Base-by-base conservation (phyloP, 2,329 filamentous ascomycete genomes). In the Chlorencoelia australis region DNA sequence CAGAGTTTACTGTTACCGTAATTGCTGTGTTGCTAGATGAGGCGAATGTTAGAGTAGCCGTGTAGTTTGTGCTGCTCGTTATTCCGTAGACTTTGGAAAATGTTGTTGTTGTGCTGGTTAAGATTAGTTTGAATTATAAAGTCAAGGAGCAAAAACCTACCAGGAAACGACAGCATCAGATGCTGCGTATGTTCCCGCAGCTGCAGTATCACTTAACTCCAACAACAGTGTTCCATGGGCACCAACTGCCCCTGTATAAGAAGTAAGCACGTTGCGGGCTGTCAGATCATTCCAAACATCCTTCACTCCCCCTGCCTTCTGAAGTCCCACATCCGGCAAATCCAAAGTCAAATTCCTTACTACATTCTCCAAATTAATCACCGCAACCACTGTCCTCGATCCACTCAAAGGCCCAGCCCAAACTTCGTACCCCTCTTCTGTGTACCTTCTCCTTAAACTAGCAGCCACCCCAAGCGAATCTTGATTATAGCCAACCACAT, bases 401-500 rank as follows among this genome's bases (percentile, higher is more conserved):
- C 41, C 46, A 44, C 37, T 46, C 10, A 54, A 32, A 15, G 47
- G 42, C 4, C 49, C 46, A 15, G 46, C 40, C 50, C 48, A 54
- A 10, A 54, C 35, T 28, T 54, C 51, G 27, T 51, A 53, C 2
- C 43, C 51, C 10, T 50, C 46, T 8, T 41, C 41, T 4, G 51
- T 53, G 41, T 42, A 52, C 11, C 48, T 34, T 21, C 48, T 43
- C 16, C 27, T 26, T 9, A 52, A 49, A 28, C 48, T 48, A 7
- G 51, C 50, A 13, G 45, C 41, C 25, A 47, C 32, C 10, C 47
- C 49, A 7, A 52, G 34, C 26, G 24, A 39, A 38, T 53, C 50
- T 31, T 53, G 51, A 25, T 53, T 52, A 22, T 49, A 50, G 9
- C 39, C 28, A 22, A 53, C 48, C 8, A 53, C 45, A 36, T 51